Percentiles rank a stretch among this genome's conserved stretches.
Evolutionary conservation across 2,329 filamentous ascomycete genomes (phyloP).

Genomic region (Pseudogymnoascus sp.): DNA sequence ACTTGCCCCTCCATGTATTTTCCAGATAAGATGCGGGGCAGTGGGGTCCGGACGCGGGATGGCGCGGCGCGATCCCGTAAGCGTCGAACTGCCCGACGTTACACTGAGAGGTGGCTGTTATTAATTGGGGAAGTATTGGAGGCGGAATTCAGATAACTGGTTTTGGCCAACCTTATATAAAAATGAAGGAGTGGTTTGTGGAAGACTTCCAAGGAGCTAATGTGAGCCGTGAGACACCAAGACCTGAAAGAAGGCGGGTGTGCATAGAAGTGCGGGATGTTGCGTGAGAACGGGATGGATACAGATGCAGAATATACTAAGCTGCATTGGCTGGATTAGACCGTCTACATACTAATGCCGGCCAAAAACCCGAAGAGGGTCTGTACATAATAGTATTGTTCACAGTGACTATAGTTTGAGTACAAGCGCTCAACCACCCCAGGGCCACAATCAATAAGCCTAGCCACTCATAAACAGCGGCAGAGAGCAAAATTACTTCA

Average conservation of each 20-base stretch:
- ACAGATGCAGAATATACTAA: not conserved
- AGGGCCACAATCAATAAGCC: not conserved
- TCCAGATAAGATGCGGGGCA: not conserved
- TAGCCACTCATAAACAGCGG: not conserved
- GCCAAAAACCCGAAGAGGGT: not conserved
- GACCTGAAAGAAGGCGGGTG: not conserved
- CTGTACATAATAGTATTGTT: not conserved
- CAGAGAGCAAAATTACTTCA: not conserved
- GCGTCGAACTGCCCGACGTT: not conserved
- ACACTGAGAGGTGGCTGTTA: not conserved
- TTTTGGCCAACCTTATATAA: not conserved
- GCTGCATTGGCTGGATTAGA: not conserved
- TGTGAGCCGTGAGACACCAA: not conserved
- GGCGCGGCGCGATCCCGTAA: constrained; percentile 1
- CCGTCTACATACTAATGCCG: not conserved
- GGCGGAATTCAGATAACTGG: not conserved
- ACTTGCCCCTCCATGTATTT: not conserved
- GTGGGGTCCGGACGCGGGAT: not conserved
- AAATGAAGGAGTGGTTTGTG: not conserved
- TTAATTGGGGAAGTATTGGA: not conserved
- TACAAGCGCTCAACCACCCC: not conserved
- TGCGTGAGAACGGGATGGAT: not conserved
- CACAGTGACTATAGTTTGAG: not conserved
- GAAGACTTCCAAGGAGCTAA: not conserved
- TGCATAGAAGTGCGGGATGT: not conserved